A percentile compares a stretch with the other conserved stretches of the same genome.
Conservation (phyloP, 2,329 filamentous ascomycete genomes). For the Macroventuria anomochaeta region DNA sequence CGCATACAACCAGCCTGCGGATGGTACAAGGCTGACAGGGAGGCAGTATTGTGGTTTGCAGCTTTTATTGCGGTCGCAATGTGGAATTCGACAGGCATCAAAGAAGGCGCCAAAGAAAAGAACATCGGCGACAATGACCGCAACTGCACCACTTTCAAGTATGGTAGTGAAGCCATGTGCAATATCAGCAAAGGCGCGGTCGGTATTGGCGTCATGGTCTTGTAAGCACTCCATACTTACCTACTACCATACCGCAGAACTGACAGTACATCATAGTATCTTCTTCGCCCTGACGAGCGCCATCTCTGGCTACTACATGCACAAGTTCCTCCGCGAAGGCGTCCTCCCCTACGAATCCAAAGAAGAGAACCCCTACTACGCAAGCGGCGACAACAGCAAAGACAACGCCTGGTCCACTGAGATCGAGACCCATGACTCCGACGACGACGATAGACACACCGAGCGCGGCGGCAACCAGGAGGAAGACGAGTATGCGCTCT, state of each 20-base stretch:
- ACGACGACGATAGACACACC: conserved; percentile 49
- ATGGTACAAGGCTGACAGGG: background rate
- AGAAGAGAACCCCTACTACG: conserved; percentile 55
- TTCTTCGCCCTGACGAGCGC: conserved; percentile 61
- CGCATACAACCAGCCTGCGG: background rate
- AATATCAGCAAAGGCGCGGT: conserved; percentile 62
- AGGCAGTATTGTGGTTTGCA: conserved; percentile 62
- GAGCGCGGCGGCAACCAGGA: conserved; percentile 54
- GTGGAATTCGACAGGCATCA: conserved; percentile 63
- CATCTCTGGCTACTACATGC: conserved; percentile 62
- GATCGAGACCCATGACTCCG: conserved; percentile 48
- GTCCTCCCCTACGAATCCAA: conserved; percentile 56
- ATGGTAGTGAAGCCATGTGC: conserved; percentile 63
- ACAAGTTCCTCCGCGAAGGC: conserved; percentile 64
- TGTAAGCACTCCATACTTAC: conserved; percentile 50
- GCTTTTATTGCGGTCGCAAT: conserved; percentile 63
- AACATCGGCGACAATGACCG: conserved; percentile 51
- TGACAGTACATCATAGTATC: conserved; percentile 49
- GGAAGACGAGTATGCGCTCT: conserved; percentile 59
- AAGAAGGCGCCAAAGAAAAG: conserved; percentile 53
- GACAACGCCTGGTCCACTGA: conserved; percentile 55
- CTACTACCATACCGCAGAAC: background rate
- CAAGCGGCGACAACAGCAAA: conserved; percentile 39
- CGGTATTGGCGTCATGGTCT: conserved; percentile 64
- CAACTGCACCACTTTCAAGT: conserved; percentile 63